These are phyloP conservation scores for Fusarium fujikuroi DNA, from an alignment of 2,329 filamentous ascomycete genomes.

Conservation along the genomic window DNA sequence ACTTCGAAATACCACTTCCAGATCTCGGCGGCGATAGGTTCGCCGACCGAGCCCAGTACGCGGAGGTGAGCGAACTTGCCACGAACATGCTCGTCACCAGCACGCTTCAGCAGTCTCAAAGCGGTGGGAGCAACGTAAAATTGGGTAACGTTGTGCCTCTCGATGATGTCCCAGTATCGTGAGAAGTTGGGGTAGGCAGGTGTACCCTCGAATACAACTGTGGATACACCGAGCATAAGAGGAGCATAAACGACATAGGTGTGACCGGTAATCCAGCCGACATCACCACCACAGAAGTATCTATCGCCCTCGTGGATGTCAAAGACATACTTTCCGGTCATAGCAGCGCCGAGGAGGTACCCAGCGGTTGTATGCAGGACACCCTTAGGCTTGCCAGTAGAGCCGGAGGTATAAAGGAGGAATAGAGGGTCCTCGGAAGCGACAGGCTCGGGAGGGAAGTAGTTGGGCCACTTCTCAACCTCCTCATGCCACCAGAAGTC, in stretches of 20 bases:
- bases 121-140: slow-evolving; percentile 99
- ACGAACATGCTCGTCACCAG: slow-evolving; percentile 91
- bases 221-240: slow-evolving; percentile 89
- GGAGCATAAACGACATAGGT: slow-evolving; percentile 98
- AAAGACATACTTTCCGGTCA: slow-evolving; percentile 98
- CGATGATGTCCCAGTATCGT: slow-evolving; percentile 98
- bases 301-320: slow-evolving; percentile 94
- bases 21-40: slow-evolving; percentile 96
- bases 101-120: slow-evolving; percentile 91
- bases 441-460: slow-evolving; percentile 89
- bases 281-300: slow-evolving; percentile 98
- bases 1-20: slow-evolving; percentile 99
- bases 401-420: slow-evolving; percentile 97
- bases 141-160: slow-evolving; percentile 93
- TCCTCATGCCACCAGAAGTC: slow-evolving; percentile 99
- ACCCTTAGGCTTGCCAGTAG: slow-evolving; percentile 98
- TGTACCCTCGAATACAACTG: slow-evolving; percentile 97
- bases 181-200: slow-evolving; percentile 98
- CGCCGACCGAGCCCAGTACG: slow-evolving; percentile 92
- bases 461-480: slow-evolving; percentile 94
- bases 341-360: slow-evolving; percentile 91
- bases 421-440: slow-evolving; percentile 96
- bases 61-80: slow-evolving; percentile 88
- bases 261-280: slow-evolving; percentile 99
- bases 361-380: slow-evolving; percentile 97